Base-by-base conservation (phyloP, 163 green algal genomes). In the Chlorella variabilis region DNA sequence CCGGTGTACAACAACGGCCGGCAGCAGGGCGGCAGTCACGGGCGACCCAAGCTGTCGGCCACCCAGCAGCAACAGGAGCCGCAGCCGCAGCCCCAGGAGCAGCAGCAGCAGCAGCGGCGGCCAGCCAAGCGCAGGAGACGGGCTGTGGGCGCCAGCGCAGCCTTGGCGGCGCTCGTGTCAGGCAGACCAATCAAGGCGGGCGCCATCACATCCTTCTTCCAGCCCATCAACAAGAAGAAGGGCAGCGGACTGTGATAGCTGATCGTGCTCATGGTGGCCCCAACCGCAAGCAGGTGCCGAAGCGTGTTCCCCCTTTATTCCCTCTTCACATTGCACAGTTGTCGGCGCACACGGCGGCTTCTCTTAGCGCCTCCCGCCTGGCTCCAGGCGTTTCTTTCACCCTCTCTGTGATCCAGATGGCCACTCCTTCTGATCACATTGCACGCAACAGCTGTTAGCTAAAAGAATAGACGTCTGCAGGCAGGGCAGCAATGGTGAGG, bases 91-190 rank as follows among this genome's bases (percentile, higher is more conserved):
- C n/a, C n/a, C n/a, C 34, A 51, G 34, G 33, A 70, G 62, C 34
- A 71, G 63, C 63, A 71, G 63, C 63, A 49, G 63, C 34, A 71
- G 29, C 33, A 71, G 63, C 33, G 49, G 33, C 34, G 18, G 20
- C 20, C 63, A 3, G 23, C 33, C 63, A 71, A 71, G 63, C 63
- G 63, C 18, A 23, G 33, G 59, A 31, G 59, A 31, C 4, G 3
- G 1, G 33, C 23, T 17, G 31, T 6, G 34, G 34, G 63, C 34
- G 34, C 17, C 63, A 49, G 34, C 34, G 33, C 31, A 68, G 29
- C 63, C 23, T 31, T 63, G 54, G 63, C 63, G 31, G 38, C 36
- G 20, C 34, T 49, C 2, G 29, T 33, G 13, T 31, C 33, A 33
- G 63, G 63, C 63, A 29, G 18, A 8, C 27, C 59, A 7, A 31